Base-by-base conservation (phyloP, 2,329 filamentous ascomycete genomes). In the Calonectria pseudoreteaudii region DNA sequence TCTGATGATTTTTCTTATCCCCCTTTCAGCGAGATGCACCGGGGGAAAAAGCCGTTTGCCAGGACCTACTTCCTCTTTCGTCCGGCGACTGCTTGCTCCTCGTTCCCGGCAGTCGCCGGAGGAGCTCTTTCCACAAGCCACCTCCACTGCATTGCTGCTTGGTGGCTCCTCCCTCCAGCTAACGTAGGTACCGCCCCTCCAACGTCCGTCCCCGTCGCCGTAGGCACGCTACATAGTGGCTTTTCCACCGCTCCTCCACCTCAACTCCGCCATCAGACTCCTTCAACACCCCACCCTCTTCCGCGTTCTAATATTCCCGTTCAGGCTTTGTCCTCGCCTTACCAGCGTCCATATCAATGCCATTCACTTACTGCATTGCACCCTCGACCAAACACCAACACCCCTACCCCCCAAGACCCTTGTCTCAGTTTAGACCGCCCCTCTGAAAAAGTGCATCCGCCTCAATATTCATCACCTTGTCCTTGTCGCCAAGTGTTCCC, bases 1-100 rank as follows among this genome's bases (percentile, higher is more conserved):
- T 52, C 79, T 81, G 79, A 80, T 79, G 60, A 31, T 41, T 58
- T 49, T 56, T 66, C 16, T 41, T 23, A 58, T 53, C 73, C 78
- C 79, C 66, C 56, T 79, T 80, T 76, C 77, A 77, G 79, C 77
- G 77, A 81, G 77, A 74, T 80, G 78, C 78, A 77, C 78, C 73
- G 71, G 76, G 58, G 76, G 64, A 74, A 56, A 56, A 68, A 74
- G 73, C 72, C 74, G 69, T 77, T 70, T 76, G 78, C 72, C 28
- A 73, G 78, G 79, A 75, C 68, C 78, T 76, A 79, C 70, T 80
- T 79, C 79, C 79, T 49, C 65, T 80, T 80, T 80, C n/a, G 79
- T 78, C 77, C 58, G 47, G 68, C 66, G 70, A 76, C 77, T 79
- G 71, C 53, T 62, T 62, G 70, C 70, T 53, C 41, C 41, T 47